A percentile compares a stretch with the other conserved stretches of the same genome.
Evolutionary conservation across 805 yeast species (phyloP).

Genomic region (Dipodascopsis uninucleata): DNA sequence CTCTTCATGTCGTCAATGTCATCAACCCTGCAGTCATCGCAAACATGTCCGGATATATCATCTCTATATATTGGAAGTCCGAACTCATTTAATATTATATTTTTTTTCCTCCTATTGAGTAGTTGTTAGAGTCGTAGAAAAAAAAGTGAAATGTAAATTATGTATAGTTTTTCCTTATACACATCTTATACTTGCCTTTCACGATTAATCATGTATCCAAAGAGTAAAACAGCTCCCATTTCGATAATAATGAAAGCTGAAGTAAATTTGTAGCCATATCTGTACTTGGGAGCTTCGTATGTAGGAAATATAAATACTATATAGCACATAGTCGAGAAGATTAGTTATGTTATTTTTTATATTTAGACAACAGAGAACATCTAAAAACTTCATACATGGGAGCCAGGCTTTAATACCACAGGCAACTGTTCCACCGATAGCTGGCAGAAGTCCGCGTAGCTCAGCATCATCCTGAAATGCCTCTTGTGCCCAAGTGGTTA

Average conservation of each 20-base stretch:
- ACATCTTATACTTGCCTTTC: too few relatives aligned
- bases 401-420: slow-evolving; percentile 12
- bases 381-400: too few relatives aligned
- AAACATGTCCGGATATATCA: background rate
- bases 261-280: slow-evolving; percentile 13
- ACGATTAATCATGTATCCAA: slow-evolving; percentile 13
- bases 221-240: slow-evolving; percentile 9
- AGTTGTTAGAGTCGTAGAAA: too few relatives aligned
- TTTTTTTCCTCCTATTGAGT: background rate
- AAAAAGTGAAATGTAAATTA: too few relatives aligned
- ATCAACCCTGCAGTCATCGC: background rate
- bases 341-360: too few relatives aligned
- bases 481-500: slow-evolving; percentile 20
- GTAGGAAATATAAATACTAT: slow-evolving; percentile 28
- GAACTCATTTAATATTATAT: slow-evolving; percentile 2
- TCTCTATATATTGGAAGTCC: slow-evolving; percentile 2
- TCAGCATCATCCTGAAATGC: slow-evolving; percentile 20
- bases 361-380: too few relatives aligned
- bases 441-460: slow-evolving; percentile 27
- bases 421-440: slow-evolving; percentile 11
- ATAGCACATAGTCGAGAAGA: too few relatives aligned
- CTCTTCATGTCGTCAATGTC: background rate
- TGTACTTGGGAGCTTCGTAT: slow-evolving; percentile 18
- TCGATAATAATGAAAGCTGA: slow-evolving; percentile 10
- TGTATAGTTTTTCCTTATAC: too few relatives aligned